phyloP scores from a whole-genome alignment of 257 asterid genomes.

The Solanum chmielewskii region DNA sequence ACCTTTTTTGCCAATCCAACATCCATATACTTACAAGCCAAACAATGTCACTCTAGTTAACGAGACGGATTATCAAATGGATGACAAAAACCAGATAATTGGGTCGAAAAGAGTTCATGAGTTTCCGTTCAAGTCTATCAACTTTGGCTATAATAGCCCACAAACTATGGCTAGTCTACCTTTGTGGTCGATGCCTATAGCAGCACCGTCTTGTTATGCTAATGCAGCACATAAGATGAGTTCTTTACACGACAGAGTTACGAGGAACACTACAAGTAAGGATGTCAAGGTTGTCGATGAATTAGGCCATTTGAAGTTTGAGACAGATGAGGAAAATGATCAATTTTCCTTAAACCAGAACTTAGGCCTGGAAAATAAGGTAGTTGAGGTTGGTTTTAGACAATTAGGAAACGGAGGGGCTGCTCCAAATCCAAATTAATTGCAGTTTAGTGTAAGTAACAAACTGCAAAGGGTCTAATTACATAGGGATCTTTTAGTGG shows the following conservation, averaged over 20 bases:
- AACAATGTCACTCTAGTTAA: constrained; percentile 10
- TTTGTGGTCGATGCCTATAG: constrained; percentile 38
- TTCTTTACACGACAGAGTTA: constrained; percentile 3
- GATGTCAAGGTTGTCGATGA: constrained; percentile 5
- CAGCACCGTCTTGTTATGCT: constrained; percentile 9
- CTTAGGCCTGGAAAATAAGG: constrained; percentile 8
- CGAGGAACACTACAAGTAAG: constrained; percentile 3
- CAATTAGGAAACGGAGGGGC: constrained; percentile 5
- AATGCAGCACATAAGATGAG: constrained; percentile 10
- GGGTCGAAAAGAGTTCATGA: constrained; percentile 37
- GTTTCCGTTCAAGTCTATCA: constrained; percentile 32
- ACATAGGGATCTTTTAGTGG: neutral
- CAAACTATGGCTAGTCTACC: constrained; percentile 23
- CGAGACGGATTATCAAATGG: constrained; percentile 5
- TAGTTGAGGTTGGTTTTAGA: constrained; percentile 16
- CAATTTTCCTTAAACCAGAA: constrained; percentile 7
- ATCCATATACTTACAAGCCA: constrained; percentile 15
- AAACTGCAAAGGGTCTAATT: neutral
- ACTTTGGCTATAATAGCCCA: constrained; percentile 40
- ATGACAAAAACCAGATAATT: constrained; percentile 15
- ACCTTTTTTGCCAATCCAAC: constrained; percentile 30
- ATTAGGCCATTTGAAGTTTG: constrained; percentile 27
- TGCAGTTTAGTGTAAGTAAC: neutral
- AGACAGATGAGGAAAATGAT: constrained; percentile 22
- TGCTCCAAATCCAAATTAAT: constrained; percentile 22